These are phyloP conservation scores for Acmispon strigosus DNA, from an alignment of 306 rosid species.

Conservation along the genomic window DNA sequence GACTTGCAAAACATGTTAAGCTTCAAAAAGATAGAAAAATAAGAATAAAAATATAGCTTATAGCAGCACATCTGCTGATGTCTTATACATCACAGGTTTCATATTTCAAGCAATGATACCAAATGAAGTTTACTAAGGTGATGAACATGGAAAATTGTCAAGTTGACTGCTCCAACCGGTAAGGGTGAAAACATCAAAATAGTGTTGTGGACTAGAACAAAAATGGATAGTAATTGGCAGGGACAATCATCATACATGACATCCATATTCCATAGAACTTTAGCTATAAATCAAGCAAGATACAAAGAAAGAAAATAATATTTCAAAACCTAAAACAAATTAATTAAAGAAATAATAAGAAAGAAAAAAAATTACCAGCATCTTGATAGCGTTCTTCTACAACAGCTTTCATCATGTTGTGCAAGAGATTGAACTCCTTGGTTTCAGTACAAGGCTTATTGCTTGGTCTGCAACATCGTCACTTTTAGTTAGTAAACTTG, in stretches of 20 bases:
- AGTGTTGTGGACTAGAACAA: neutral
- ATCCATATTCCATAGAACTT: neutral
- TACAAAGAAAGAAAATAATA: neutral
- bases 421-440: conserved; percentile 71
- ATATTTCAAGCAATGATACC: too few relatives aligned
- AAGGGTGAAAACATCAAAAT: neutral
- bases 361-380: conserved; percentile 56
- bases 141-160: neutral
- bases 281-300: neutral
- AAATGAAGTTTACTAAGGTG: neutral
- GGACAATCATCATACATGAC: neutral
- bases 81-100: too few relatives aligned
- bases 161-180: neutral
- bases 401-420: conserved; percentile 91
- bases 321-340: neutral
- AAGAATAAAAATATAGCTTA: neutral
- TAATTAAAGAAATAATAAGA: neutral
- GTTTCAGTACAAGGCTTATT: conserved; percentile 84
- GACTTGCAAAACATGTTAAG: neutral
- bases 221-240: neutral
- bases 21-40: neutral
- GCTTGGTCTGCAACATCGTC: conserved; percentile 63
- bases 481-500: neutral
- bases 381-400: conserved; percentile 92
- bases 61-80: neutral